phyloP scores from a whole-genome alignment of 108 stramenopile genomes.

The Poteriospumella lacustris region DNA sequence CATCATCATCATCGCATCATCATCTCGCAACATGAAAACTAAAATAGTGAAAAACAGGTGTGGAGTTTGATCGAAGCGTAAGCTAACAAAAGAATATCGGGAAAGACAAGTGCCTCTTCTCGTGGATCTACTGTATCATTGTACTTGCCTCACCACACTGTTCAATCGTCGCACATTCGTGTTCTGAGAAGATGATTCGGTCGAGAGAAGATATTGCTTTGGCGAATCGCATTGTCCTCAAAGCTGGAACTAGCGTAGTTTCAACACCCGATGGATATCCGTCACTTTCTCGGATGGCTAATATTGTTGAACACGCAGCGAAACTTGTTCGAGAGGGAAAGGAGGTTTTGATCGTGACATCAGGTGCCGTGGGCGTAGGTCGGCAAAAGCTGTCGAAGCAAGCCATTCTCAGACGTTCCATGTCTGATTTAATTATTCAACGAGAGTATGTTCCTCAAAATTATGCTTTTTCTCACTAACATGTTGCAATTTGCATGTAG shows the following conservation, averaged over 20 bases:
- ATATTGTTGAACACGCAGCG: slow-evolving; percentile 30
- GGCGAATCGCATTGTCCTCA: slow-evolving; percentile 15
- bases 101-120: no score
- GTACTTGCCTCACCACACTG: no score
- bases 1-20: no score
- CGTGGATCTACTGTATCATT: no score
- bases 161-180: no score
- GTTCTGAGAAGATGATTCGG: background rate
- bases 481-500: background rate
- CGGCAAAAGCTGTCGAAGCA: background rate
- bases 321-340: slow-evolving; percentile 14
- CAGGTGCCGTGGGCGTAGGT: slow-evolving; percentile 23
- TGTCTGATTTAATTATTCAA: slow-evolving; percentile 11
- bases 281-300: slow-evolving; percentile 13
- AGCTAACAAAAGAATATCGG: no score
- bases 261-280: slow-evolving; percentile 24
- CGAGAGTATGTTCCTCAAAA: background rate
- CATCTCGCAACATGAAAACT: no score
- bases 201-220: background rate
- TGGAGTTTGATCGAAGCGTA: no score
- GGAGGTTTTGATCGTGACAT: slow-evolving; percentile 10
- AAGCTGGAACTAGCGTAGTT: slow-evolving; percentile 28
- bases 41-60: no score
- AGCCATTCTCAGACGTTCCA: background rate
- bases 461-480: background rate